Conservation (phyloP, 495 filamentous ascomycete genomes). For the Aspergillus sclerotiicarbonarius region DNA sequence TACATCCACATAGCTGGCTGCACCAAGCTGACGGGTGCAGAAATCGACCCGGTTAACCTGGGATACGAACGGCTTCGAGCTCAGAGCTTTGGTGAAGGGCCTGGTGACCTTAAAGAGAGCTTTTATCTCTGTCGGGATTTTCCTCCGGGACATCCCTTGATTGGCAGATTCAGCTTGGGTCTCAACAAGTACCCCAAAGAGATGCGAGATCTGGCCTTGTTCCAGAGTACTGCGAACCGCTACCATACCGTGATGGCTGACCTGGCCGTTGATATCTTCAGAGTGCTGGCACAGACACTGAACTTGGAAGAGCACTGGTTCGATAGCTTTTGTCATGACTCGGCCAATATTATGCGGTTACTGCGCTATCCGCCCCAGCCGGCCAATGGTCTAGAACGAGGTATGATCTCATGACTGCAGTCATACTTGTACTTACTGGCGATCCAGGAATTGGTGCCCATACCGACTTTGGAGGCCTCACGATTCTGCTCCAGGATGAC, state of each 20-base stretch:
- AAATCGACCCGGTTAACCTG: conserved; percentile 23
- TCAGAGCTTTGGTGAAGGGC: conserved; percentile 40
- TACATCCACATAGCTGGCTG: conserved; percentile 12
- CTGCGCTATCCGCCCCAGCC: conserved; percentile 50
- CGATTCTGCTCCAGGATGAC: conserved; percentile 43
- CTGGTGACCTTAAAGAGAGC: conserved; percentile 48
- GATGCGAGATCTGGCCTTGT: conserved; percentile 25
- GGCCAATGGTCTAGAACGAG: conserved; percentile 21
- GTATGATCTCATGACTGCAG: conserved; percentile 3
- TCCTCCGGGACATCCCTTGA: conserved; percentile 28
- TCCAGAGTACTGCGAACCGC: conserved; percentile 29
- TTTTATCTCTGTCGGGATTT: conserved; percentile 42
- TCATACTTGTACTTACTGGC: not conserved
- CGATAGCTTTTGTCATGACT: conserved; percentile 33
- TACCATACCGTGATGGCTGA: conserved; percentile 25
- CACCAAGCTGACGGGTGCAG: conserved; percentile 15
- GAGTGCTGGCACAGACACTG: conserved; percentile 39
- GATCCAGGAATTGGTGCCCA: conserved; percentile 46
- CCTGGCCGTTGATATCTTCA: conserved; percentile 29
- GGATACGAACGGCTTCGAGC: conserved; percentile 45
- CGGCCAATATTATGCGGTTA: conserved; percentile 36
- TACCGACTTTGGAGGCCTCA: conserved; percentile 51
- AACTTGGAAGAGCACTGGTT: conserved; percentile 37
- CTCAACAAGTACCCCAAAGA: conserved; percentile 47
- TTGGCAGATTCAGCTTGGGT: conserved; percentile 37